phyloP scores from a whole-genome alignment of 2,329 filamentous ascomycete species.

The Ophiosphaerella korrae region DNA sequence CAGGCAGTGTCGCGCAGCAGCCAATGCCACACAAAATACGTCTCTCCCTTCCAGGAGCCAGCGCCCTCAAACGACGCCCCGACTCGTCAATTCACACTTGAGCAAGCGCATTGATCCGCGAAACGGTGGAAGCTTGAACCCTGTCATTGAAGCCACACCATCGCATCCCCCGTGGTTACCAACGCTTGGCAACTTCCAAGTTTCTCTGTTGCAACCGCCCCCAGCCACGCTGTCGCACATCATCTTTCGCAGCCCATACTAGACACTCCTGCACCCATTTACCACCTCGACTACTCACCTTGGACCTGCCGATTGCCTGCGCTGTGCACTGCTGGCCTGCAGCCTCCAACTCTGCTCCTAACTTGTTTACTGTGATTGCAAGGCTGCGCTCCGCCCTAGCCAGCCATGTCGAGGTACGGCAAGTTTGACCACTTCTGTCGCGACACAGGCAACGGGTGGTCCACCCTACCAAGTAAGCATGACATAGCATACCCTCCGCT shows the following conservation, averaged over 20 bases:
- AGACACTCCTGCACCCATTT: not conserved
- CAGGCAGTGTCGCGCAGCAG: conserved; percentile 5
- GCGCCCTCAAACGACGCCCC: not conserved
- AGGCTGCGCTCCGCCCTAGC: conserved; percentile 33
- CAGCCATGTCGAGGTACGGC: conserved; percentile 43
- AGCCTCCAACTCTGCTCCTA: conserved; percentile 1
- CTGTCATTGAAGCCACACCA: conserved; percentile 12
- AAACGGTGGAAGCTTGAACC: not conserved
- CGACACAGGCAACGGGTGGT: conserved; percentile 51
- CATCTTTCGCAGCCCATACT: conserved; percentile 19
- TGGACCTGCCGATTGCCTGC: conserved; percentile 10
- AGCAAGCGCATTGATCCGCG: conserved; percentile 5
- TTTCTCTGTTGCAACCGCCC: conserved; percentile 21
- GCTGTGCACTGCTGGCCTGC: not conserved
- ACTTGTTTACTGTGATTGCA: conserved; percentile 17
- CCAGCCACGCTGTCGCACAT: conserved; percentile 29
- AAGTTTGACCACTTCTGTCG: conserved; percentile 55
- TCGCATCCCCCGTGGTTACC: conserved; percentile 15
- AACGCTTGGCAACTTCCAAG: conserved; percentile 21
- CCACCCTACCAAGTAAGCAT: conserved; percentile 48
- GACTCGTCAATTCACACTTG: too few relatives aligned
- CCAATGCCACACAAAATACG: conserved; percentile 4
- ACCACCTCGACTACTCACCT: conserved; percentile 11
- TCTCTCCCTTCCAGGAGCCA: conserved; percentile 7
- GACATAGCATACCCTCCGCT: not conserved